phyloP scores from a whole-genome alignment of 2,329 filamentous ascomycete species.

The Aspergillus carbonarius region DNA sequence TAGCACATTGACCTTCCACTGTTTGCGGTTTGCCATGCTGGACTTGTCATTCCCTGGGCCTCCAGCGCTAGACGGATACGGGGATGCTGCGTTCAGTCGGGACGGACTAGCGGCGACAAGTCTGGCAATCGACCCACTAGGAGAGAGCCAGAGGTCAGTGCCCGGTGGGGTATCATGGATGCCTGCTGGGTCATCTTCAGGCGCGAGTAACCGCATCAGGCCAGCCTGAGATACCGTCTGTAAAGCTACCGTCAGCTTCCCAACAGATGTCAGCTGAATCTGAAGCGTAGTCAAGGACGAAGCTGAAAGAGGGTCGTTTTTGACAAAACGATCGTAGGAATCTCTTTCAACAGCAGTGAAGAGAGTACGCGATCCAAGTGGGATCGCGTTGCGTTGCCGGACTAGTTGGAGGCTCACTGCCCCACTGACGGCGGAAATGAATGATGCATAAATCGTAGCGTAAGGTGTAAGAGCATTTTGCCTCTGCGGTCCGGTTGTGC shows the following conservation, averaged over 20 bases:
- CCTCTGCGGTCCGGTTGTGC: not conserved
- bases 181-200: constrained; percentile 19
- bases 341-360: constrained; percentile 36
- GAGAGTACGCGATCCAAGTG: constrained; percentile 42
- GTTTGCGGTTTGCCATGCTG: constrained; percentile 20
- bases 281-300: constrained; percentile 38
- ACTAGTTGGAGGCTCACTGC: constrained; percentile 38
- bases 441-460: constrained; percentile 40
- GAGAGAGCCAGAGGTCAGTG: constrained; percentile 42
- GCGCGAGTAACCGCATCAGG: constrained; percentile 32
- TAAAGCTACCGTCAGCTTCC: constrained; percentile 38
- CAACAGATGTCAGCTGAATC: constrained; percentile 37
- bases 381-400: constrained; percentile 37
- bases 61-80: constrained; percentile 12
- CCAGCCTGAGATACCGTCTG: constrained; percentile 39
- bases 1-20: constrained; percentile 39
- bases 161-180: constrained; percentile 23
- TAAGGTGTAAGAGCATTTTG: constrained; percentile 12
- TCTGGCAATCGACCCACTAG: constrained; percentile 39
- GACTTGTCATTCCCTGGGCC: constrained; percentile 12
- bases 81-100: constrained; percentile 22
- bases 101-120: constrained; percentile 30
- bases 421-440: constrained; percentile 41
- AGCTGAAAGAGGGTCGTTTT: constrained; percentile 24
- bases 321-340: constrained; percentile 30